These are phyloP conservation scores for Trypanosoma avium DNA, from an alignment of 208 protist genomes.

Conservation along the genomic window DNA sequence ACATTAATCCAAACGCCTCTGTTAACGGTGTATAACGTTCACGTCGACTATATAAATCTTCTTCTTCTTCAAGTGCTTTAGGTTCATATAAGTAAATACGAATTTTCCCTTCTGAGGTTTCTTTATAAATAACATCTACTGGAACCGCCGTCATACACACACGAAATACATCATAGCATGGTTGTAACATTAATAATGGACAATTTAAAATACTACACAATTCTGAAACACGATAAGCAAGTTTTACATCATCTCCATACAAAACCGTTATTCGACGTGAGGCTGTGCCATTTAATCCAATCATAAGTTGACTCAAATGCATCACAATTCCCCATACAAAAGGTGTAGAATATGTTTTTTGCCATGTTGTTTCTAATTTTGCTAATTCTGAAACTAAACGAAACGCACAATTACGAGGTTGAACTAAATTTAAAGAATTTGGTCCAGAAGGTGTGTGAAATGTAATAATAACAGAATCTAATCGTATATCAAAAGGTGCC, in stretches of 20 bases:
- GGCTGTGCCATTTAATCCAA: slow-evolving; percentile 11
- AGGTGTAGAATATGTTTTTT: not conserved
- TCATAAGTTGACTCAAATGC: slow-evolving; percentile 27
- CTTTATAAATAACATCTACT: slow-evolving; percentile 26
- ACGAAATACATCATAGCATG: slow-evolving; percentile 28
- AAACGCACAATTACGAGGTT: slow-evolving; percentile 24
- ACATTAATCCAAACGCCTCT: slow-evolving; percentile 23
- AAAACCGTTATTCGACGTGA: slow-evolving; percentile 12
- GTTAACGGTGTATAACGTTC: slow-evolving; percentile 11
- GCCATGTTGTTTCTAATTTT: slow-evolving; percentile 8
- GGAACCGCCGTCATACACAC: slow-evolving; percentile 20
- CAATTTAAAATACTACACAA: slow-evolving; percentile 29
- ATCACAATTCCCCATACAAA: slow-evolving; percentile 41
- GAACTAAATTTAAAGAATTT: slow-evolving; percentile 27
- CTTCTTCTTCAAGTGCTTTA: slow-evolving; percentile 1
- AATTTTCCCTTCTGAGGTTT: slow-evolving; percentile 6
- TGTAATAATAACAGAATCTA: slow-evolving; percentile 41
- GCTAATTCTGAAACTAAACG: slow-evolving; percentile 22
- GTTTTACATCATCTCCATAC: slow-evolving; percentile 26
- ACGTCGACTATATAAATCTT: slow-evolving; percentile 5
- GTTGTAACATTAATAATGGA: slow-evolving; percentile 30
- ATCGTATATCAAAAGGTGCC: slow-evolving; percentile 27
- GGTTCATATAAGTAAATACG: slow-evolving; percentile 21
- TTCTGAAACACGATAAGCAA: slow-evolving; percentile 31
- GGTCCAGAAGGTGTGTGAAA: slow-evolving; percentile 37